Evolutionary conservation across 192 early-diverging fungal genomes (phyloP).

Genomic region (Umbelopsis isabellina): DNA sequence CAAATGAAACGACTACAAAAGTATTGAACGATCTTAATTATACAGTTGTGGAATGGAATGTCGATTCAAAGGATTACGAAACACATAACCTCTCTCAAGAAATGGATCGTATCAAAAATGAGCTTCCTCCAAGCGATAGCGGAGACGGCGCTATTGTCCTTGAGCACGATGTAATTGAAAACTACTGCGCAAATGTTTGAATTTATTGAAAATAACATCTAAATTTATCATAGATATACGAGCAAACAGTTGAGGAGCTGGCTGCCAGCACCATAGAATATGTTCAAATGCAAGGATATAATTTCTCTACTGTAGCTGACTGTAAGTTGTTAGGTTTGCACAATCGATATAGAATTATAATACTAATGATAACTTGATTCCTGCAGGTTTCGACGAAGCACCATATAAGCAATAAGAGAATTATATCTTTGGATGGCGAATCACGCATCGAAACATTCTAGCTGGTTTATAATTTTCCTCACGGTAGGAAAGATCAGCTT

Average conservation of each 20-base stretch:
- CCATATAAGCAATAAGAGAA: too few relatives aligned
- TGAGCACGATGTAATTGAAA: constrained; percentile 42
- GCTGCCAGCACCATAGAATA: constrained; percentile 42
- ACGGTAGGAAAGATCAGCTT: too few relatives aligned
- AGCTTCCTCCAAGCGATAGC: constrained; percentile 6
- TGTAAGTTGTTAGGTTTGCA: constrained; percentile 23
- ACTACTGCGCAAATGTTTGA: neutral
- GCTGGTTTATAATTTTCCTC: too few relatives aligned
- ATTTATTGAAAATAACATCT: neutral
- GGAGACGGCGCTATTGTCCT: constrained; percentile 41
- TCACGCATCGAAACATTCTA: too few relatives aligned
- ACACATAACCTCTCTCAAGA: constrained; percentile 24
- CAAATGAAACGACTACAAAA: constrained; percentile 26
- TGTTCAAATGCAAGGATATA: constrained; percentile 38
- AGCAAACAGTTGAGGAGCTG: constrained; percentile 41
- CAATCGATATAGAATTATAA: neutral
- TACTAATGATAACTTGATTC: neutral
- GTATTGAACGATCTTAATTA: constrained; percentile 33
- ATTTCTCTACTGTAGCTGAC: constrained; percentile 51
- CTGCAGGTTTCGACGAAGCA: neutral
- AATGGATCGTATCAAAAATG: constrained; percentile 22
- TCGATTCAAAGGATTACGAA: constrained; percentile 46
- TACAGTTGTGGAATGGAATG: constrained; percentile 47
- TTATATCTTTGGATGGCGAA: too few relatives aligned
- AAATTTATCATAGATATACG: constrained; percentile 23